phyloP scores from a whole-genome alignment of 495 filamentous ascomycete genomes.

The Glarea lozoyensis region DNA sequence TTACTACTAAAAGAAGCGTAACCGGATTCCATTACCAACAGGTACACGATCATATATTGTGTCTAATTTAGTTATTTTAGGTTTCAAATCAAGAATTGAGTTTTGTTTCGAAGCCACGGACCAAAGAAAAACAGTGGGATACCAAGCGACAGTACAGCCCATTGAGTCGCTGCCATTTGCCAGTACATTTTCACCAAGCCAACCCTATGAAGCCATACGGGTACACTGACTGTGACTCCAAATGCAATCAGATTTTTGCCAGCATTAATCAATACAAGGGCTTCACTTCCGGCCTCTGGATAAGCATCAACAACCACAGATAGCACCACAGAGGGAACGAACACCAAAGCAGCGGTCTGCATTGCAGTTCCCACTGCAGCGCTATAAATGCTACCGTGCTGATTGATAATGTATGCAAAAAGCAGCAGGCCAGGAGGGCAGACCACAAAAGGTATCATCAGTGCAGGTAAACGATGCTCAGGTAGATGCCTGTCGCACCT shows the following conservation, averaged over 20 bases:
- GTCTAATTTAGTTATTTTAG: no score
- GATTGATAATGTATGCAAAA: constrained; percentile 46
- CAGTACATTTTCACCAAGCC: constrained; percentile 31
- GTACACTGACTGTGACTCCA: constrained; percentile 23
- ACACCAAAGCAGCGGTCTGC: constrained; percentile 41
- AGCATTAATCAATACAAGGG: constrained; percentile 25
- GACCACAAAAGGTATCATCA: constrained; percentile 35
- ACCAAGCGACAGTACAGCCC: constrained; percentile 26
- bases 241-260: constrained; percentile 35
- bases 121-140: constrained; percentile 28
- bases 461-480: constrained; percentile 43
- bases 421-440: constrained; percentile 47
- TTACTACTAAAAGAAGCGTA: no score
- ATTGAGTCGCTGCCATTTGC: constrained; percentile 30
- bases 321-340: constrained; percentile 42
- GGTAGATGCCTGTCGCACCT: constrained; percentile 41
- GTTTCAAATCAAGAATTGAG: constrained; percentile 5
- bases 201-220: constrained; percentile 24
- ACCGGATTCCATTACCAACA: no score
- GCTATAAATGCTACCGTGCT: constrained; percentile 37
- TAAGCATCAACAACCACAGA: constrained; percentile 46
- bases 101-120: constrained; percentile 23
- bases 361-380: constrained; percentile 42
- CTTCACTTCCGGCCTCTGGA: constrained; percentile 37
- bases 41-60: no score